These are phyloP conservation scores for Hymenoscyphus fructigenus DNA, from an alignment of 2,329 filamentous ascomycete species.

Conservation along the genomic window DNA sequence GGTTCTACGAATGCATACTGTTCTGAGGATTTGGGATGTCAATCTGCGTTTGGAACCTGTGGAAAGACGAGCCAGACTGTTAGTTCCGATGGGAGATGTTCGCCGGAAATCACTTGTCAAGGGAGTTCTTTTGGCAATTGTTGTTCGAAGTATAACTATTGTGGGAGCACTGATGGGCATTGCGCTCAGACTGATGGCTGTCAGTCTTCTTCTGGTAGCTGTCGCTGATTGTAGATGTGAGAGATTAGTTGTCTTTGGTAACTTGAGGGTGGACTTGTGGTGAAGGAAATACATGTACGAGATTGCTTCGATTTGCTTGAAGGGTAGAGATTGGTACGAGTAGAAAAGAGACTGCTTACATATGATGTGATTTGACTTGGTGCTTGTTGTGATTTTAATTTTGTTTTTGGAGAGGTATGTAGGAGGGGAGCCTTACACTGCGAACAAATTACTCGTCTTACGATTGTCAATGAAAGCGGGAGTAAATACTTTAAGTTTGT, in stretches of 20 bases:
- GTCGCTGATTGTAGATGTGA: not conserved
- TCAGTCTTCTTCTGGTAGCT: slow-evolving; percentile 11
- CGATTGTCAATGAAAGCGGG: no score
- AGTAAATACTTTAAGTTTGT: no score
- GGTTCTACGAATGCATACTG: slow-evolving; percentile 7
- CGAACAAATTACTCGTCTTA: no score
- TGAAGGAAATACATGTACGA: not conserved
- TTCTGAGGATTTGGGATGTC: slow-evolving; percentile 4
- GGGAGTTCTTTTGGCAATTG: slow-evolving; percentile 20
- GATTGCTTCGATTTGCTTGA: not conserved
- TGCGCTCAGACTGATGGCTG: slow-evolving; percentile 14
- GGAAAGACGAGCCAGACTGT: not conserved
- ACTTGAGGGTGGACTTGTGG: no score
- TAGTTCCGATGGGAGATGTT: slow-evolving; percentile 23
- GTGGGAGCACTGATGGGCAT: slow-evolving; percentile 19
- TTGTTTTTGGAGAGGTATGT: no score
- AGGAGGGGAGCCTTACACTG: no score
- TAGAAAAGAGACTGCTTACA: not conserved
- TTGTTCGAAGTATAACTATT: slow-evolving; percentile 23
- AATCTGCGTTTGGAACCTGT: slow-evolving; percentile 9
- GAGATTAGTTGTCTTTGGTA: no score
- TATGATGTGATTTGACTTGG: not conserved
- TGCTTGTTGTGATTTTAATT: no score
- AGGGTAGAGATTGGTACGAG: not conserved
- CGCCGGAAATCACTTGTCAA: slow-evolving; percentile 12